These are phyloP conservation scores for Thalassiosira oceanica DNA, from an alignment of 352 stramenopile species.

Conservation along the genomic window DNA sequence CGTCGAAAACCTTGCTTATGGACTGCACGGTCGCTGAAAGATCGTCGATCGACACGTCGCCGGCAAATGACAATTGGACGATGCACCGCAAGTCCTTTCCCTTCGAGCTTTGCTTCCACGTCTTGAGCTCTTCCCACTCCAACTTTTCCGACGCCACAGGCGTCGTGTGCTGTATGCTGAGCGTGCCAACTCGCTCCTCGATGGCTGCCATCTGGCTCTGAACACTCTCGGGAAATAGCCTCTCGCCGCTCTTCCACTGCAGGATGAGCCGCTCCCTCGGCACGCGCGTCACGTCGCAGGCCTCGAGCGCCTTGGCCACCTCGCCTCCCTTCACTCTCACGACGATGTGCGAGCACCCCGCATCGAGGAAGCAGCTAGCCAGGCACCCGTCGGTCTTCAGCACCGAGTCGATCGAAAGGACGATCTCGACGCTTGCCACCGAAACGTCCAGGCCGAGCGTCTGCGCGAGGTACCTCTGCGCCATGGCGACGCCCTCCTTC, in stretches of 20 bases:
- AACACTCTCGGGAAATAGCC: too few species aligned
- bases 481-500: slow-evolving; percentile 70
- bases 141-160: neutral
- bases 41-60: slow-evolving; percentile 14
- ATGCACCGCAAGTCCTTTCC: slow-evolving; percentile 6
- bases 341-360: slow-evolving; percentile 63
- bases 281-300: slow-evolving; percentile 57
- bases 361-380: slow-evolving; percentile 71
- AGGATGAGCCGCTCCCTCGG: slow-evolving; percentile 62
- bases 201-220: slow-evolving; percentile 1
- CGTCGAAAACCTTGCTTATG: slow-evolving; percentile 51
- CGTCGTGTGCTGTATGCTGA: slow-evolving; percentile 4
- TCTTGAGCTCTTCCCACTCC: too few species aligned
- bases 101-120: neutral
- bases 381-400: slow-evolving; percentile 66
- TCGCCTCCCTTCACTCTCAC: slow-evolving; percentile 13
- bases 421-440: slow-evolving; percentile 68
- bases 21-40: slow-evolving; percentile 18
- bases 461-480: slow-evolving; percentile 51
- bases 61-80: slow-evolving; percentile 1
- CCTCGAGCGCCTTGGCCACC: slow-evolving; percentile 26
- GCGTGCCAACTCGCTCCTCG: neutral
- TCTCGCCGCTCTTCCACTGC: slow-evolving; percentile 30
- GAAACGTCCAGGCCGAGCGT: slow-evolving; percentile 67
- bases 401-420: slow-evolving; percentile 41